Evolutionary conservation across 768 basidiomycete genomes (phyloP).

Genomic region (Termitomyces eurrhizus): DNA sequence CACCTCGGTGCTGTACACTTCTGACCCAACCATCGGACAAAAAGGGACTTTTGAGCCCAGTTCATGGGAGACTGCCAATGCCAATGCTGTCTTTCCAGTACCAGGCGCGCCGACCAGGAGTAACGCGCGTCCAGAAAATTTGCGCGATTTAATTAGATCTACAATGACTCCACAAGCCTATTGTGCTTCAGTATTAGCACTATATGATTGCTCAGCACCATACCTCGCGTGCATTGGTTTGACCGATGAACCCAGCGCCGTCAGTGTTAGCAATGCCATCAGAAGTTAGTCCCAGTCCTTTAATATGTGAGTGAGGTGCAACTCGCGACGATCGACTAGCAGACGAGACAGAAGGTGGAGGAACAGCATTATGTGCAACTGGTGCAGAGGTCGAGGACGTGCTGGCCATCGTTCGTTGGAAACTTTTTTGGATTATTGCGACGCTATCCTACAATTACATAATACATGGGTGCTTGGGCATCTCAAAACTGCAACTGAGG

Average conservation of each 20-base stretch:
- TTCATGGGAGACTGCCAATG: conserved; percentile 93
- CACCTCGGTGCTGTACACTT: conserved; percentile 95
- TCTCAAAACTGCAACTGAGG: too few species aligned
- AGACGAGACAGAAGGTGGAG: conserved; percentile 60
- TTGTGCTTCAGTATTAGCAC: background rate
- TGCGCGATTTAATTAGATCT: conserved; percentile 85
- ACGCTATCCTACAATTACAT: background rate
- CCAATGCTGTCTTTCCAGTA: conserved; percentile 96
- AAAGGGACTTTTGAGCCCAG: conserved; percentile 94
- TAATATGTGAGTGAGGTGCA: conserved; percentile 94
- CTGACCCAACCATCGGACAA: conserved; percentile 97
- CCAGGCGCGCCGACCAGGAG: conserved; percentile 94
- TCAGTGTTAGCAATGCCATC: conserved; percentile 77
- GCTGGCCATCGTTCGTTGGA: conserved; percentile 11
- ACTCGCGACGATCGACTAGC: conserved; percentile 73
- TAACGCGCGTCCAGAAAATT: conserved; percentile 91
- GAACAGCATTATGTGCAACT: conserved; percentile 69
- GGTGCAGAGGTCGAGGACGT: conserved; percentile 49
- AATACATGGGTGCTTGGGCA: background rate
- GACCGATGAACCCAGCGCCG: conserved; percentile 87
- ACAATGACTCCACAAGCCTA: conserved; percentile 92
- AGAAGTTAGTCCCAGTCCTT: conserved; percentile 84
- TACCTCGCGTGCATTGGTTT: conserved; percentile 88
- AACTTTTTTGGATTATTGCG: background rate
- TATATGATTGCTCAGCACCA: conserved; percentile 9